These are phyloP conservation scores for Euphorbia pulcherrima DNA, from an alignment of 345 rosid species.

Conservation along the genomic window DNA sequence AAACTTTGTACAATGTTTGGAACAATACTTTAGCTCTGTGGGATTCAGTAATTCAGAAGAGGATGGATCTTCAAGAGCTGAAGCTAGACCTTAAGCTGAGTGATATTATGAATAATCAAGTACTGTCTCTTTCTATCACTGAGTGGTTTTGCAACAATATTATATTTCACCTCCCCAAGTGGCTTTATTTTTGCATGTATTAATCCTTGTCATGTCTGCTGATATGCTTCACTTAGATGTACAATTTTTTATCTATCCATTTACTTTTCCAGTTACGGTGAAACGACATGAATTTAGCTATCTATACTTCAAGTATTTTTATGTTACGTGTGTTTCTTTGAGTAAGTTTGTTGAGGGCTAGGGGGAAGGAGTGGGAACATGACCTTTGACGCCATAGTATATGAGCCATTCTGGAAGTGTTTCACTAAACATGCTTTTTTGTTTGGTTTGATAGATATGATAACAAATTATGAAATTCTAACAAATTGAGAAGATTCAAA, in stretches of 20 bases:
- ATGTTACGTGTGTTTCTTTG: not conserved
- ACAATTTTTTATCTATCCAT: not conserved
- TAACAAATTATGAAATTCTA: not conserved
- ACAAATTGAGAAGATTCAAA: not conserved
- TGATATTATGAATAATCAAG: conserved; percentile 67
- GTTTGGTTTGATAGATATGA: not conserved
- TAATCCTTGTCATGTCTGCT: not conserved
- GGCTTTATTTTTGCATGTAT: not conserved
- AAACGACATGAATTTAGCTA: conserved; percentile 2
- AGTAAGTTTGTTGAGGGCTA: too few species aligned
- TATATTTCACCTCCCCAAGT: not conserved
- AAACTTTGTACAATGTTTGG: conserved; percentile 69
- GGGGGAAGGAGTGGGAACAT: not conserved
- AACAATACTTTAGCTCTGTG: conserved; percentile 50
- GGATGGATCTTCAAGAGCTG: conserved; percentile 61
- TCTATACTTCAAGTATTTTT: not conserved
- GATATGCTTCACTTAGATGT: not conserved
- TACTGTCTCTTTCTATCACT: conserved; percentile 30
- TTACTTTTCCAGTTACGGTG: not conserved
- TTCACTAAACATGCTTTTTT: not conserved
- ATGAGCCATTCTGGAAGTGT: not conserved
- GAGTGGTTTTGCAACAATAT: not conserved
- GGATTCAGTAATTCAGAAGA: conserved; percentile 64
- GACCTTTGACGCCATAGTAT: not conserved
- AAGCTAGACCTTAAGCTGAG: conserved; percentile 71